phyloP scores from a whole-genome alignment of 2,329 filamentous ascomycete genomes.

The Nannizziopsis arthrosporioides region DNA sequence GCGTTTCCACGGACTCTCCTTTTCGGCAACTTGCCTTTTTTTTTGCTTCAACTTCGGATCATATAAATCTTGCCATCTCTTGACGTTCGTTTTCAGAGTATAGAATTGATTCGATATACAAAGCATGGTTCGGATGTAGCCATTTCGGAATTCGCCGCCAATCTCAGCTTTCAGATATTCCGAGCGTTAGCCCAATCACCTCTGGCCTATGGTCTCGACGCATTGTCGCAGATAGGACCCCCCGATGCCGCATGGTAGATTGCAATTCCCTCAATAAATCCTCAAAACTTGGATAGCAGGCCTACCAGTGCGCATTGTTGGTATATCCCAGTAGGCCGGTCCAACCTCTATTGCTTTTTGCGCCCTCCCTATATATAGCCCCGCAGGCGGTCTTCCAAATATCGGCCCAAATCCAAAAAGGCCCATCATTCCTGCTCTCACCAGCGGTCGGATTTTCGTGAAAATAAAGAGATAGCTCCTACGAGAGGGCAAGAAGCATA shows the following conservation, averaged over 20 bases:
- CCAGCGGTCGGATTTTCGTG: no score
- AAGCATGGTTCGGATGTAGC: conserved; percentile 2
- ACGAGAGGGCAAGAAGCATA: background rate
- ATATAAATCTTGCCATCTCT: background rate
- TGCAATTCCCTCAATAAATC: background rate
- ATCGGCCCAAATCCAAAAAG: conserved; percentile 5
- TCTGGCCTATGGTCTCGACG: background rate
- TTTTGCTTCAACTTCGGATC: background rate
- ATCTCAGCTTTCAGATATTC: conserved; percentile 5
- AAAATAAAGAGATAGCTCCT: background rate
- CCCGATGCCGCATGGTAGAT: background rate
- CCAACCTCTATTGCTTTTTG: conserved; percentile 5
- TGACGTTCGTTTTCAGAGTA: background rate
- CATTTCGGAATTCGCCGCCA: conserved; percentile 7
- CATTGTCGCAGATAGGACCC: conserved; percentile 1
- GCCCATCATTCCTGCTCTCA: background rate
- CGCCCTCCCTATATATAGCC: conserved; percentile 4
- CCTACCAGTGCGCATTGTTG: background rate
- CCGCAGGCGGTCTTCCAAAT: conserved; percentile 2
- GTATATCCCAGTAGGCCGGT: conserved; percentile 5
- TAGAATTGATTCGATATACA: background rate
- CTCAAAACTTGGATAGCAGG: background rate
- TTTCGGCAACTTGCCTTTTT: background rate
- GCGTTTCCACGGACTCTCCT: background rate
- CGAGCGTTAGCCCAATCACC: background rate